phyloP scores from a whole-genome alignment of 2,329 filamentous ascomycete species.

The Venturia asperata region DNA sequence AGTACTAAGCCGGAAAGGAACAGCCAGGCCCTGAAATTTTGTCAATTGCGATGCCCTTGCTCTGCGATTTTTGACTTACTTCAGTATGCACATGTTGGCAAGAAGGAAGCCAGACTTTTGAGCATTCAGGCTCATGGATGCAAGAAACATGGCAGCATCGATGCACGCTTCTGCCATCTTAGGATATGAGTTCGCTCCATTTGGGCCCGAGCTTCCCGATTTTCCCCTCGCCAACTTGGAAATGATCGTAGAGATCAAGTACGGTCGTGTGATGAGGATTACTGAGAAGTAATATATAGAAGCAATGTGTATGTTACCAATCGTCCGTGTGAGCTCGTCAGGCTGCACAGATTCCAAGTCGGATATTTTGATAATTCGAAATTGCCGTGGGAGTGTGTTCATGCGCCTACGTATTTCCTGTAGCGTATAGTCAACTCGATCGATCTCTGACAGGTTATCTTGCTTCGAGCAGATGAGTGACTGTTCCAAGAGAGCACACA shows the following conservation, averaged over 20 bases:
- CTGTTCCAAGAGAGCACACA: slow-evolving; percentile 38
- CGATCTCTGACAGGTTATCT: slow-evolving; percentile 38
- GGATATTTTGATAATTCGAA: slow-evolving; percentile 24
- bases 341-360: slow-evolving; percentile 22
- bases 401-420: slow-evolving; percentile 42
- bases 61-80: slow-evolving; percentile 35
- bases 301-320: slow-evolving; percentile 49
- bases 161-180: slow-evolving; percentile 47
- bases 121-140: slow-evolving; percentile 48
- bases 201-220: slow-evolving; percentile 20
- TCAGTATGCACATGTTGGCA: slow-evolving; percentile 53
- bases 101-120: slow-evolving; percentile 40
- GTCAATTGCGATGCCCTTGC: not conserved
- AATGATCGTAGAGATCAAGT: slow-evolving; percentile 47
- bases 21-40: slow-evolving; percentile 40
- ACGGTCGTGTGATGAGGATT: slow-evolving; percentile 50
- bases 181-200: slow-evolving; percentile 20
- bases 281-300: slow-evolving; percentile 55
- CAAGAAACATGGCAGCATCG: slow-evolving; percentile 49
- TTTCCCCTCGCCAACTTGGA: slow-evolving; percentile 24
- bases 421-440: slow-evolving; percentile 36
- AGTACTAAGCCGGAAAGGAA: slow-evolving; percentile 53
- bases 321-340: slow-evolving; percentile 31
- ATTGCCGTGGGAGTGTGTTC: slow-evolving; percentile 35
- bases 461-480: slow-evolving; percentile 40